Base-by-base conservation (phyloP, 2,329 filamentous ascomycete genomes). In the Microsporum canis region DNA sequence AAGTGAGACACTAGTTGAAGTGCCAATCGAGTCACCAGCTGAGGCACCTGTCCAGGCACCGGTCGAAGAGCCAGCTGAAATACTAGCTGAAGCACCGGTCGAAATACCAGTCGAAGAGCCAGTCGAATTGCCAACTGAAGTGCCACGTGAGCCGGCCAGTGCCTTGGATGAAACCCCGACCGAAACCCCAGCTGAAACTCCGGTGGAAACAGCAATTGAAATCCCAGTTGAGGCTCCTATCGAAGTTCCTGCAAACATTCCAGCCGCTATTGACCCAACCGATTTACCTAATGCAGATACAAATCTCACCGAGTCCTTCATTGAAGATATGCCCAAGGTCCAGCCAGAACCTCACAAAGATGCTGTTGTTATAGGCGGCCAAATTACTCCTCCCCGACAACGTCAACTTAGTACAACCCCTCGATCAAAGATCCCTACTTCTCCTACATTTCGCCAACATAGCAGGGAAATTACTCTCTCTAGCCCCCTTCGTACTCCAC, bases 361-460 rank as follows among this genome's bases (percentile, higher is more conserved):
- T 14, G 27, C 31, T 3, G 31, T 41, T 27, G 31, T 57, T n/a
- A 10, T n/a, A 29, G 27, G 17, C 7, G 38, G 12, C 31, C 55
- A 57, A 57, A 57, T 43, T 5, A 57, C 55, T 3, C 51, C 49
- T 14, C 51, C 61, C 36, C 61, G 61, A 34, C 61, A 61, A 7
- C 60, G 60, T 34, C 47, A 62, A 14, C 14, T 61, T 51, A 55
- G 56, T 55, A 75, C 76, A 31, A 76, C 55, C 2, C 39, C 55
- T 14, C 55, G 31, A n/a, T 43, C 55, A 23, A 57, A 41, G 17
- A 14, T 43, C 17, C 55, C 55, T 57, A 41, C 27, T 8, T 43
- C 55, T 57, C 27, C 36, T 36, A 29, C 41, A 29, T 41, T 43
- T 27, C 23, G 12, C 17, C 34, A 57, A 29, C 38, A 39, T 41